These are phyloP conservation scores for Sonneratia alba DNA, from an alignment of 345 rosid species.

Conservation along the genomic window DNA sequence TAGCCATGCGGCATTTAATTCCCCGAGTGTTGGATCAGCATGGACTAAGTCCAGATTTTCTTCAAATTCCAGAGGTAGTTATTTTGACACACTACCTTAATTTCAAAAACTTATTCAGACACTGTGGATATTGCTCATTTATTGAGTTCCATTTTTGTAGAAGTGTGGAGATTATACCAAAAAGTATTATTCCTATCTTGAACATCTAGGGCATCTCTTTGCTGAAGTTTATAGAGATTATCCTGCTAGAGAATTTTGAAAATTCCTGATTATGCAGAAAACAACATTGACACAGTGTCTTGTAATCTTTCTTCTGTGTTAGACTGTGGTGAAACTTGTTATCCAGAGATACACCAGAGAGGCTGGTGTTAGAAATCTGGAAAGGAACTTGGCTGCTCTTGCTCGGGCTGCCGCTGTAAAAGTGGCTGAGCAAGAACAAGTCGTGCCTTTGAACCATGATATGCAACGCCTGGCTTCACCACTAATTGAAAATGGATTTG, in stretches of 20 bases:
- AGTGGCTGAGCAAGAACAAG: constrained; percentile 82
- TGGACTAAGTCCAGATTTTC: constrained; percentile 74
- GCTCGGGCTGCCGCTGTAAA: constrained; percentile 97
- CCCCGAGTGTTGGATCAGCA: constrained; percentile 96
- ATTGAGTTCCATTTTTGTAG: not conserved
- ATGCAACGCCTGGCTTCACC: constrained; percentile 70
- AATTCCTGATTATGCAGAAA: not conserved
- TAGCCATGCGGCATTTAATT: constrained; percentile 86
- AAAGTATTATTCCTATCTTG: not conserved
- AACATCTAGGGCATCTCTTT: not conserved
- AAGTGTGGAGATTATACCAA: too few relatives aligned
- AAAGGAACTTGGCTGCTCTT: constrained; percentile 86
- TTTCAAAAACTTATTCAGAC: not conserved
- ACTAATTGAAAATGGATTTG: constrained; percentile 66
- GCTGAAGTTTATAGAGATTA: not conserved
- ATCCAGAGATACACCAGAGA: constrained; percentile 95
- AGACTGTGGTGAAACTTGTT: constrained; percentile 79
- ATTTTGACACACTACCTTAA: not conserved
- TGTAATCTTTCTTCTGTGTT: constrained; percentile 12
- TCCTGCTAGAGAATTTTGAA: not conserved
- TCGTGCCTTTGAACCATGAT: constrained; percentile 62
- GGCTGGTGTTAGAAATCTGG: constrained; percentile 90
- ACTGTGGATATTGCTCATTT: not conserved
- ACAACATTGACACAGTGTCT: not conserved
- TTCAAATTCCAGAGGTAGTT: constrained; percentile 90